Evolutionary conservation across 1,284 basidiomycete genomes (phyloP).

Genomic region (Cystobasidium slooffiae): DNA sequence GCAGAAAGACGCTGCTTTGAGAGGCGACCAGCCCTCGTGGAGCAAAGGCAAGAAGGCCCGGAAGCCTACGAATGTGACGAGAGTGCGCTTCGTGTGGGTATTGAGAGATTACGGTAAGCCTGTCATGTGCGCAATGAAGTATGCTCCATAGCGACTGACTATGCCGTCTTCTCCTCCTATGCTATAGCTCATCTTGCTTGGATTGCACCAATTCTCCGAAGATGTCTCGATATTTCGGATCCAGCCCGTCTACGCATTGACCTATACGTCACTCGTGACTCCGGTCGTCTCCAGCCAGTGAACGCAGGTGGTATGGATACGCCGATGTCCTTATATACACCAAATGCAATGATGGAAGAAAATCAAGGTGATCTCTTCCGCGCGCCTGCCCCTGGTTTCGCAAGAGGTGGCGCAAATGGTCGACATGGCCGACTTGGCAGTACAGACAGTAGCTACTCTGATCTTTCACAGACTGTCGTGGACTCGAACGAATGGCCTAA

Average conservation of each 20-base stretch:
- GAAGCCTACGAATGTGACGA: slow-evolving; percentile 62
- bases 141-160: not conserved
- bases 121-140: not conserved
- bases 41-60: slow-evolving; percentile 18
- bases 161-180: slow-evolving; percentile 13
- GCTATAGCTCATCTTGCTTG: slow-evolving; percentile 75
- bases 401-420: slow-evolving; percentile 23
- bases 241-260: slow-evolving; percentile 70
- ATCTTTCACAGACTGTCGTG: slow-evolving; percentile 37
- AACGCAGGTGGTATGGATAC: slow-evolving; percentile 55
- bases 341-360: slow-evolving; percentile 45
- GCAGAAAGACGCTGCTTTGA: slow-evolving; percentile 63
- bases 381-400: slow-evolving; percentile 48
- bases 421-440: slow-evolving; percentile 26
- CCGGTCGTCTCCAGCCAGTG: slow-evolving; percentile 22
- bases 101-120: slow-evolving; percentile 73
- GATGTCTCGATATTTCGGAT: slow-evolving; percentile 70
- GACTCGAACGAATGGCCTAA: slow-evolving; percentile 42
- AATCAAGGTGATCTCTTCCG: slow-evolving; percentile 42
- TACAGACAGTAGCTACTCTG: slow-evolving; percentile 46
- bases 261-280: slow-evolving; percentile 73
- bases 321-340: slow-evolving; percentile 6
- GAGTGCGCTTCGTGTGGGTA: slow-evolving; percentile 82
- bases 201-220: slow-evolving; percentile 72
- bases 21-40: slow-evolving; percentile 56